A percentile compares a stretch with the other conserved stretches of the same genome.
These are phyloP conservation scores for Pseudopyrenochaeta lycopersici DNA, from an alignment of 2,329 filamentous ascomycete genomes.

Conservation along the genomic window DNA sequence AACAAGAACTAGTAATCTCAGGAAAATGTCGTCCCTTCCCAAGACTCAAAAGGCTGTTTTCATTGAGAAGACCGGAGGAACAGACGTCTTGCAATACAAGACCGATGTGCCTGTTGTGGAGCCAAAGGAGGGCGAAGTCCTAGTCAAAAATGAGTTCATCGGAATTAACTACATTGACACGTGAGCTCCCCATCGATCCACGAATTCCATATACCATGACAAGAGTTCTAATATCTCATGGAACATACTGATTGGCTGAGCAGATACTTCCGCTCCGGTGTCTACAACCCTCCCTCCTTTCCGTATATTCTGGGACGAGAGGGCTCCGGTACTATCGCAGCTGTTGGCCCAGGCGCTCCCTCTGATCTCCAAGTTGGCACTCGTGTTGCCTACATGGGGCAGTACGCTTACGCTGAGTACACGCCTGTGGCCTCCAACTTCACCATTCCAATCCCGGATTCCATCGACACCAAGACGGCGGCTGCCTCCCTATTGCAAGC, in stretches of 20 bases:
- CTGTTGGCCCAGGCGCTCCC: constrained; percentile 62
- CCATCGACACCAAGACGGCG: constrained; percentile 67
- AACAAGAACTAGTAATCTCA: constrained; percentile 10
- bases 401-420: constrained; percentile 67
- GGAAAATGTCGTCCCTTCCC: constrained; percentile 62
- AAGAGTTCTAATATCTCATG: not conserved
- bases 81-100: constrained; percentile 75
- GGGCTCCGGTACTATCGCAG: constrained; percentile 74
- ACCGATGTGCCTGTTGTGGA: constrained; percentile 75
- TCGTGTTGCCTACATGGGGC: constrained; percentile 74
- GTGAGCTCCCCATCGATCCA: constrained; percentile 47
- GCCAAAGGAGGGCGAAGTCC: constrained; percentile 73
- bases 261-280: constrained; percentile 84
- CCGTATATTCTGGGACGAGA: constrained; percentile 84
- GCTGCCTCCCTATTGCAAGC: constrained; percentile 81
- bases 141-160: constrained; percentile 81
- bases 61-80: constrained; percentile 75
- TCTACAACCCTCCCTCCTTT: constrained; percentile 74
- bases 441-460: constrained; percentile 70
- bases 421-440: constrained; percentile 62
- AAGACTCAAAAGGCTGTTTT: constrained; percentile 77
- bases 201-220: not conserved
- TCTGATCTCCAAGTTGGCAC: constrained; percentile 71
- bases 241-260: not conserved
- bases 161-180: constrained; percentile 93